These are phyloP conservation scores for Ganoderma sp. DNA, from an alignment of 1,284 basidiomycete genomes.

Conservation along the genomic window DNA sequence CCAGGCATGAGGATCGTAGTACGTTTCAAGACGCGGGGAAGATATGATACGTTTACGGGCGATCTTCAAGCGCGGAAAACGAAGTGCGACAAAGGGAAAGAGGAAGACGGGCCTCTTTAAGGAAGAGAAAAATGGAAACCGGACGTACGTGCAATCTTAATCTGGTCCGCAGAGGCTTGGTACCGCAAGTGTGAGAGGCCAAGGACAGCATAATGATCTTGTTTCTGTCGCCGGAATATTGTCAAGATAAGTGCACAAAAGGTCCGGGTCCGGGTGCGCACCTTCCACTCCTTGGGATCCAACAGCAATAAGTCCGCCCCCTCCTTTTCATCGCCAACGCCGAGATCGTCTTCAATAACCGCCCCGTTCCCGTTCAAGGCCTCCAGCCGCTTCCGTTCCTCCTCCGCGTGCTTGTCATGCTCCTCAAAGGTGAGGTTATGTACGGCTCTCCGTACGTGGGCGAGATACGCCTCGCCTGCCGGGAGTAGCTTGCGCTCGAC, in stretches of 20 bases:
- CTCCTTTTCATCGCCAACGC: conserved; percentile 93
- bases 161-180: conserved; percentile 89
- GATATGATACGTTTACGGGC: background rate
- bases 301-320: conserved; percentile 69
- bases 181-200: conserved; percentile 92
- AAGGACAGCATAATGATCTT: conserved; percentile 97
- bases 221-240: conserved; percentile 64
- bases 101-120: background rate
- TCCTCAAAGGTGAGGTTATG: conserved; percentile 82
- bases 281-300: conserved; percentile 99
- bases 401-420: conserved; percentile 71
- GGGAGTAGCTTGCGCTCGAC: conserved; percentile 66
- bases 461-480: conserved; percentile 84
- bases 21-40: background rate
- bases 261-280: conserved; percentile 42
- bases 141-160: conserved; percentile 92
- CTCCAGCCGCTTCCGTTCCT: conserved; percentile 57
- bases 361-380: conserved; percentile 59
- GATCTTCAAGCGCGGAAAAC: background rate
- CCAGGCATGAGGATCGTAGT: background rate
- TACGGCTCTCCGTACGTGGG: conserved; percentile 76
- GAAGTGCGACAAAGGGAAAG: background rate
- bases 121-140: background rate
- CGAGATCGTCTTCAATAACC: conserved; percentile 83
- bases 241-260: background rate